Base-by-base conservation (phyloP, 768 basidiomycete species). In the Porphyrellus cyaneotinctus region DNA sequence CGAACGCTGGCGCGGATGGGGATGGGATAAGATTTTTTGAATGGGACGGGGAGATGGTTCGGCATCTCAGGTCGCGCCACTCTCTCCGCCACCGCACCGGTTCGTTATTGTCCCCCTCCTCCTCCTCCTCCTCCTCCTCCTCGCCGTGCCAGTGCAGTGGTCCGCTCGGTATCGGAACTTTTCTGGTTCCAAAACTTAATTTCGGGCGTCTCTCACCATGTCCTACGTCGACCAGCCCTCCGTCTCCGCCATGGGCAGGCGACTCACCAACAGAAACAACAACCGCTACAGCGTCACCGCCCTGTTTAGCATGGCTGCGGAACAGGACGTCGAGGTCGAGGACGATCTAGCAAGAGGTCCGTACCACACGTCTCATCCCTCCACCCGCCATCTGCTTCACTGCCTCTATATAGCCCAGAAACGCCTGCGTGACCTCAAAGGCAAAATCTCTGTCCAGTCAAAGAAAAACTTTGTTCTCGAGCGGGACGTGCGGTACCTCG, bases 401-500 rank as follows among this genome's bases (percentile, higher is more conserved):
- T 0, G 2, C 31, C 37, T 28, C 41, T n/a, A 39, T 23, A 45
- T 67, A 93, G 97, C 97, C 44, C 97, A 99, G 77, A 97, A 95
- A 72, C 92, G 95, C 43, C 76, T 99, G 28, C 81, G 97, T 28
- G 97, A 99, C 63, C 80, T 99, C 58, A 99, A 99, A 75, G 83
- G 87, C 24, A 90, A 94, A 67, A 99, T 99, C 54, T 98, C 97
- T 14, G 89, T 93, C 0, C 97, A 98, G 74, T 95, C 92, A 49
- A 99, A 99, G 81, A 98, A 97, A 84, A 99, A 99, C 75, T 99
- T 99, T 63, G 97, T 99, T 36, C 82, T 99, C 12, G 97, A 99
- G 70, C 87, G 97, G 41, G 97, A 99, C 70, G 97, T 99, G 31
- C 88, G 97, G 46, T 99, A 98, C 70, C 84, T 99, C 38, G 97